Evolutionary conservation across 257 asterid species (phyloP), one percentile per base, ranked within the genome.

Genomic region (Fraxinus americana): DNA sequence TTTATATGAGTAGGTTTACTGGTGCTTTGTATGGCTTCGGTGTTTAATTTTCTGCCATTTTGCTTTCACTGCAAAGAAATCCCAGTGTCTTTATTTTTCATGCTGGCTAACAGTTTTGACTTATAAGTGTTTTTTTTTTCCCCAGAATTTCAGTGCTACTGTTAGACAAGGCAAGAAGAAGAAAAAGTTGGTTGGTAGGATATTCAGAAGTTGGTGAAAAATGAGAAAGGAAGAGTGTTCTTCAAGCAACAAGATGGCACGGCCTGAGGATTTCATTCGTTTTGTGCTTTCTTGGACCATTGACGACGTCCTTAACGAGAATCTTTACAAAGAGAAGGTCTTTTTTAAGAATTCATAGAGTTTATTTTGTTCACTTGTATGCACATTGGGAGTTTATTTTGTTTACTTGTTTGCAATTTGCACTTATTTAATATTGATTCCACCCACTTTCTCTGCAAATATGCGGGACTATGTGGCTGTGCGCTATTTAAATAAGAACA

Each of bases 271-370:
- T 8, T 86, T 86, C 77, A 77, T 67, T 52, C 87, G 86, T 29
- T 48, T 84, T 80, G 73, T 89, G 50, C 77, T 90, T 14, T 86
- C 91, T 8, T 85, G 89, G 96, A 79, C 90, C 48, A 77, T 82
- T 34, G 67, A 79, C 14, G 83, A 90, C 17, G 83, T 90, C 45
- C 67, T 77, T 25, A 69, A 89, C 4, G 82, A 83, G 30, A 69
- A 84, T 84, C 85, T 87, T 35, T 89, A 83, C 75, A 80, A 36
- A 79, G 1, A 78, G 11, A 82, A 88, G 95, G 95, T 90, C 9
- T 38, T 61, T 7, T 17, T 10, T 75, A 3, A 70, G 41, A 2
- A 30, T 74, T 43, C 38, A 11, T 6, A 5, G 68, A 12, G 35
- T 39, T 19, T 45, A 30, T 29, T 54, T 25, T 59, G 35, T 63